Evolutionary conservation across 2,329 filamentous ascomycete species (phyloP), one percentile per base, ranked within the genome.

Genomic region (Trichoderma sp.): DNA sequence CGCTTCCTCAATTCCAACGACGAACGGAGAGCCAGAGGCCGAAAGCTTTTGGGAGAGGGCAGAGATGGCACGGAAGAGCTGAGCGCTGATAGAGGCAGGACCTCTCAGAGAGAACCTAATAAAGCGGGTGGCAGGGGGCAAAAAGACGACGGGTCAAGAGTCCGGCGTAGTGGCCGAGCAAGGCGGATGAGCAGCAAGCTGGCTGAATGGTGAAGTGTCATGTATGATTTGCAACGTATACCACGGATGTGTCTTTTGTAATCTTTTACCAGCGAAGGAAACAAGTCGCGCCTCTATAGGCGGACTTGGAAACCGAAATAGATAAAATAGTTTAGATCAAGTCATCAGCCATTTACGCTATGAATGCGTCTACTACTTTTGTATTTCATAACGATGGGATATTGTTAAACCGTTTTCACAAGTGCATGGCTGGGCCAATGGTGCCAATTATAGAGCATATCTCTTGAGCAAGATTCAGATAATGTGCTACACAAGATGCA

Each of bases 1-100:
- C 90, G 95, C 0, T 97, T 97, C 75, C 81, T 97, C 6, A 86
- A 89, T 28, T 84, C 88, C 0, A 86, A 90, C 2, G 90, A 94
- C 67, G 92, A 95, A 77, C 82, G 83, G 52, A 83, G 77, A 70
- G 83, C 83, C 0, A 79, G 86, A 1, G 85, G 86, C 1, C 76
- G 77, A 34, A 81, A 79, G 71, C 71, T 74, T 55, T 72, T 74
- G 8, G 59, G 72, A 72, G 66, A 71, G 69, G 61, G 64, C 32
- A 58, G 58, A 66, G 71, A 73, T n/a, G 71, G 74, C 11, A 73
- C 72, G 2, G 76, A 75, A 49, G 77, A 79, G 67, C 52, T 66
- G 4, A 70, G 73, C 43, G 37, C 59, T 7, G 73, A 73, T 66
- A 72, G 74, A 56, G 77, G 75, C 54, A 74, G 77, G 55, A 73